phyloP scores from a whole-genome alignment of 495 filamentous ascomycete genomes.

The Xylaria grammica region DNA sequence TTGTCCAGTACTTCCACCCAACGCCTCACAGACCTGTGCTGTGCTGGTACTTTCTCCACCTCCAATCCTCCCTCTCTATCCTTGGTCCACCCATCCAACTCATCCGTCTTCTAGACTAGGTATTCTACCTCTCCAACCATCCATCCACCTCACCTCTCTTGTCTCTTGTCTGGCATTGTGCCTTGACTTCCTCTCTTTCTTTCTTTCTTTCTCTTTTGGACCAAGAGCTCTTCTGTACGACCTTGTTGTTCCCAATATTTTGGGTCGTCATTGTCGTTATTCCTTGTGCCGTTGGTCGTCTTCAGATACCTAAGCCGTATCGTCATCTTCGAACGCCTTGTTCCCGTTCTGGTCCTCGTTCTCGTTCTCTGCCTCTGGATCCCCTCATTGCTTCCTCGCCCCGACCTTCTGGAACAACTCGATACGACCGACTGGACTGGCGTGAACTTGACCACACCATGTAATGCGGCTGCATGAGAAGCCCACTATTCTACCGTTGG shows the following conservation, averaged over 20 bases:
- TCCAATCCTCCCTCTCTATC: constrained; percentile 35
- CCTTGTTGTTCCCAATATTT: constrained; percentile 30
- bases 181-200: constrained; percentile 38
- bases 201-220: constrained; percentile 37
- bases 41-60: constrained; percentile 37
- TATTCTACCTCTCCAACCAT: constrained; percentile 14
- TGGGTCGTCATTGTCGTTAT: constrained; percentile 19
- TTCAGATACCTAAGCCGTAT: constrained; percentile 4
- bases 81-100: constrained; percentile 33
- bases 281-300: constrained; percentile 8
- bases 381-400: background rate
- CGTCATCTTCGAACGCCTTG: constrained; percentile 4
- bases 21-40: constrained; percentile 31
- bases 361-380: background rate
- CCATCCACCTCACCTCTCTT: constrained; percentile 22
- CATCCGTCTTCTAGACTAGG: constrained; percentile 15
- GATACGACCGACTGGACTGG: constrained; percentile 13
- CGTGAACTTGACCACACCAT: constrained; percentile 28
- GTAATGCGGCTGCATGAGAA: constrained; percentile 43
- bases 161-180: constrained; percentile 25
- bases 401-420: constrained; percentile 10
- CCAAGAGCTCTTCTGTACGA: constrained; percentile 36
- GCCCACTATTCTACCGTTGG: constrained; percentile 40
- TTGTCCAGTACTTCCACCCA: constrained; percentile 24
- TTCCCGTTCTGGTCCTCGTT: constrained; percentile 5